A percentile compares a stretch with the other conserved stretches of the same genome.
phyloP scores from a whole-genome alignment of 2,329 filamentous ascomycete genomes.

The Pseudogymnoascus sp. region DNA sequence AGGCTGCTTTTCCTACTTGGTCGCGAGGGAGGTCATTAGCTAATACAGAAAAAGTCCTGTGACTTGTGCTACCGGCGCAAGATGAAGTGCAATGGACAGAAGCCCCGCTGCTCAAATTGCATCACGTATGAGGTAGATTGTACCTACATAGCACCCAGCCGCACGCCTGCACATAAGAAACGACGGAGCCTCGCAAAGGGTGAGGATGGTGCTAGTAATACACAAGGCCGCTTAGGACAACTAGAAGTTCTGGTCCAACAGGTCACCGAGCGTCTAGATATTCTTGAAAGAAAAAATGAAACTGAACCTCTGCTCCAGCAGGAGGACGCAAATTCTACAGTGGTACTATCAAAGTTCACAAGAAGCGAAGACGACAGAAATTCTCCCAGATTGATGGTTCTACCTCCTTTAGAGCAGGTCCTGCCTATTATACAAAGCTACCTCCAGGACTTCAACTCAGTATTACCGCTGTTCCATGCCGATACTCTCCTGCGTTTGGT shows the following conservation, averaged over 20 bases:
- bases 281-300: too few species aligned
- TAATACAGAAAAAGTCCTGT: constrained; percentile 21
- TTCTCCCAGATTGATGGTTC: too few species aligned
- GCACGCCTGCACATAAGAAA: constrained; percentile 18
- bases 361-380: too few species aligned
- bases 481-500: constrained; percentile 20
- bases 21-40: background rate
- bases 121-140: constrained; percentile 22
- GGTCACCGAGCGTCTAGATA: too few species aligned
- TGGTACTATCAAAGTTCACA: too few species aligned
- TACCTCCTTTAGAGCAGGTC: background rate
- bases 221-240: too few species aligned
- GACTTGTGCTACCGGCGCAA: constrained; percentile 31
- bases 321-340: too few species aligned
- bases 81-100: constrained; percentile 31
- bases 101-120: constrained; percentile 31
- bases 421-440: constrained; percentile 20
- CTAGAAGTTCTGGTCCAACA: too few species aligned
- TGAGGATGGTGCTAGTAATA: too few species aligned
- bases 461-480: constrained; percentile 23
- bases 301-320: too few species aligned
- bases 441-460: constrained; percentile 20
- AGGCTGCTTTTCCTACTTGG: too few species aligned
- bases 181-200: constrained; percentile 13
- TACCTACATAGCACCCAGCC: constrained; percentile 22